Base-by-base conservation (phyloP, 371 early-diverging fungal genomes). In the Mucor plumbeus region DNA sequence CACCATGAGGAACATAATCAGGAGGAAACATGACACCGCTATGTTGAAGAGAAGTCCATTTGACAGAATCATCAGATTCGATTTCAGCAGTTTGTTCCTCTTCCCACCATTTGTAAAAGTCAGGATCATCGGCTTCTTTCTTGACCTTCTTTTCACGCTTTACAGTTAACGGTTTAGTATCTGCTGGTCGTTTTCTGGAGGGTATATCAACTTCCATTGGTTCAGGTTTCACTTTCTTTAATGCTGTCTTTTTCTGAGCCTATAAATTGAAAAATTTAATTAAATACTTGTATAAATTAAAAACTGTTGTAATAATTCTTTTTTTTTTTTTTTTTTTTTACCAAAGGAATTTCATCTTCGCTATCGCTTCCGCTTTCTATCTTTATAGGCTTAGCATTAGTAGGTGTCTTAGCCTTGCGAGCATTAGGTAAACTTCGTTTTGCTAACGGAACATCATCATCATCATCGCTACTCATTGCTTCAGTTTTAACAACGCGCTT, bases 1-100 rank as follows among this genome's bases (percentile, higher is more conserved):
- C 78, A 17, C 94, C 93, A 71, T 97, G 97, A 11, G 97, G 96
- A 21, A 76, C 92, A 77, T 99, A 99, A 1, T 86, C 88, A 0
- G 98, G 98, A 44, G 99, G 95, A 63, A 99, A 99, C 15, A 88
- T 67, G 0, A 95, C 95, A 26, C 99, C 99, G 56, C 86, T 87
- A 77, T 99, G 99, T 65, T 88, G 83, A 48, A 99, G 81, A 1
- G 94, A 90, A 11, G 75, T 88, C 99, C 99, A 99, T 76, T 92
- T 94, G 44, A 87, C 81, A 6, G 81, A 69, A 10, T 55, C 72
- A 39, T 76, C 81, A 3, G 48, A 58, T 34, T 89, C 88, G 83
- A 83, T 82, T 11, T 85, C 83, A n/a, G 76, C 74, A 19, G 73
- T 79, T 15, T 68, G 65, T 34, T 78, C 66, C 48, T 76, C 81